Percentiles rank a stretch among this genome's conserved stretches.
phyloP scores from a whole-genome alignment of 2,329 filamentous ascomycete genomes.

The Fusarium tupiense region DNA sequence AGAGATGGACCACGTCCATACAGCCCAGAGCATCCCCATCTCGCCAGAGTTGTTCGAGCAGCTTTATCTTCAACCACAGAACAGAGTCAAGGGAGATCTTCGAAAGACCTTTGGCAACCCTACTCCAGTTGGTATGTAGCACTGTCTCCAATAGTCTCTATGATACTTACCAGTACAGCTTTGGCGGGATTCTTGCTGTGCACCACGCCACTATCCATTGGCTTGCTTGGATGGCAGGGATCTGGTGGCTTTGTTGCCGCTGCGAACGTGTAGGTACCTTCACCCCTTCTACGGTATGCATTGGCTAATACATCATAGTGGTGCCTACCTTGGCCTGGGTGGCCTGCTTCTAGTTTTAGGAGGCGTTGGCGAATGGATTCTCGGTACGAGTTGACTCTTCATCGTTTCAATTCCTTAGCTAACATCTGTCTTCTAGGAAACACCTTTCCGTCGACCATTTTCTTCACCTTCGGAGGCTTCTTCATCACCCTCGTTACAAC shows the following conservation, averaged over 20 bases:
- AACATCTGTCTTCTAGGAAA: constrained; percentile 48
- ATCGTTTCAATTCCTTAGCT: neutral
- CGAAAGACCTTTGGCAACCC: constrained; percentile 63
- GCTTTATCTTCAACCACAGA: constrained; percentile 61
- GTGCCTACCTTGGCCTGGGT: constrained; percentile 56
- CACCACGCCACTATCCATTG: constrained; percentile 45
- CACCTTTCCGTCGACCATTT: constrained; percentile 64
- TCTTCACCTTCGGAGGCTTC: constrained; percentile 59
- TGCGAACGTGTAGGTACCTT: constrained; percentile 43
- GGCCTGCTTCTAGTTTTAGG: constrained; percentile 58
- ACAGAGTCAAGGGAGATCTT: constrained; percentile 56
- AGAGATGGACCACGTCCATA: constrained; percentile 40
- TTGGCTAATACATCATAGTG: constrained; percentile 21
- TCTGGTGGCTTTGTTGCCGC: constrained; percentile 44
- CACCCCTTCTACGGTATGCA: fast-evolving
- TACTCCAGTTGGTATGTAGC: constrained; percentile 53
- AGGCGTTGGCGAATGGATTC: constrained; percentile 60
- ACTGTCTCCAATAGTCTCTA: fast-evolving
- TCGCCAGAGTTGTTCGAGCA: constrained; percentile 64
- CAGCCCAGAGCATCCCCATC: constrained; percentile 56
- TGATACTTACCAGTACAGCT: constrained; percentile 9
- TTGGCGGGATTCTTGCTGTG: constrained; percentile 46
- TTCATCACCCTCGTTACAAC: constrained; percentile 62
- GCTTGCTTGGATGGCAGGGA: constrained; percentile 45
- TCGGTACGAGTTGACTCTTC: constrained; percentile 44